Evolutionary conservation across 305 asterid species (phyloP), one percentile per base, ranked within the genome.

Genomic region (Fraxinus dipetala): DNA sequence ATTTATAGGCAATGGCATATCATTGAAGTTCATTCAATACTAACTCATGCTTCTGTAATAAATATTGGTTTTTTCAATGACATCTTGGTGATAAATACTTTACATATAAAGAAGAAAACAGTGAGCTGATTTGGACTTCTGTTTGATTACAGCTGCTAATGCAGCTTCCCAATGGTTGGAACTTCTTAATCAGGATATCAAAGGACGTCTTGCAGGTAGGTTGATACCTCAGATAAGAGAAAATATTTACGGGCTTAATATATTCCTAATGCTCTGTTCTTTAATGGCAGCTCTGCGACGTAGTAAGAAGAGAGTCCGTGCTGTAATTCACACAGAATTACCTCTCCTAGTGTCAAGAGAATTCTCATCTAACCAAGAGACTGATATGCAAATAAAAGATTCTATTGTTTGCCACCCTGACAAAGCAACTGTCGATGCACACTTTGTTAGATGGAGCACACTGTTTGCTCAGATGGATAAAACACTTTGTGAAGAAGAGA

Each of bases 111-210:
- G 28, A 51, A 20, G 63, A 80, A 76, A 34, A 34, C 30, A 63
- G n/a, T 75, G 38, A 45, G 63, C 85, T 85, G 69, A 82, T 43
- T 9, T 85, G 20, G 32, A 7, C 48, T 72, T 65, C 76, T 40
- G 77, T 77, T 75, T 54, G 38, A 80, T 85, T 84, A 85, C 94
- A 96, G 99, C 98, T 84, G 98, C 99, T 36, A 92, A 87, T 79
- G 93, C 94, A 56, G 99, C 99, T 84, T 91, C 95, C 48, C 98
- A 95, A 56, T 96, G 99, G 99, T 84, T 96, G 93, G 98, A 91
- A 54, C 96, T 96, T 85, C 93, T 96, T 86, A 91, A 84, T 83
- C 97, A 91, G 83, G 99, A 96, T 84, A 88, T 92, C 31, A 88
- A 80, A 85, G 98, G 95, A 16, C 98, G 99, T 24, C 97, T 96